Conservation (phyloP, 805 yeast genomes). For the Candida suzukii region DNA sequence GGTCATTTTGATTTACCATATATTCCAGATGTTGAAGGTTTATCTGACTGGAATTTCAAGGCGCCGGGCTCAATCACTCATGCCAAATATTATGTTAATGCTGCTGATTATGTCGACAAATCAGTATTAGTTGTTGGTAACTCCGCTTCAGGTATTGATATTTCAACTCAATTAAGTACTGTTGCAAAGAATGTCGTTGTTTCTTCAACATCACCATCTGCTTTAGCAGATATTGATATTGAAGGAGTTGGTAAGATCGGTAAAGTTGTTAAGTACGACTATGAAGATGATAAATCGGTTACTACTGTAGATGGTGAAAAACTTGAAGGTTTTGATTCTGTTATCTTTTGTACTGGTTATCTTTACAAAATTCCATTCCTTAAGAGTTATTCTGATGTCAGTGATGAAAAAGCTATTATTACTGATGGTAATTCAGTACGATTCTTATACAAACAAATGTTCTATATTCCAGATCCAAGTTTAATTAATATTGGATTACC, state of each 20-base stretch:
- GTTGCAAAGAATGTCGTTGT: constrained; percentile 21
- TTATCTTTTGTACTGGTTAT: constrained; percentile 75
- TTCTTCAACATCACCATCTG: constrained; percentile 23
- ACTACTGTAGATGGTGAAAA: constrained; percentile 41
- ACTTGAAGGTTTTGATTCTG: constrained; percentile 41
- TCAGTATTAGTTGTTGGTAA: constrained; percentile 32
- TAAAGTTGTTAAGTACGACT: constrained; percentile 18
- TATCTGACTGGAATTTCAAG: constrained; percentile 25
- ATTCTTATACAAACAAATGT: constrained; percentile 37
- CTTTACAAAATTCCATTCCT: constrained; percentile 59
- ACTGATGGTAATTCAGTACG: constrained; percentile 31
- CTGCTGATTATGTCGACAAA: constrained; percentile 25
- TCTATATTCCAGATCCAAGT: constrained; percentile 39
- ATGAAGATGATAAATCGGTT: constrained; percentile 25
- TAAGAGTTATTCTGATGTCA: constrained; percentile 24
- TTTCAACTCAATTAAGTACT: constrained; percentile 25
- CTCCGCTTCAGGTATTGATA: constrained; percentile 71
- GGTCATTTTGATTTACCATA: constrained; percentile 44
- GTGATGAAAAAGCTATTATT: constrained; percentile 18
- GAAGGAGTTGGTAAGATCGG: constrained; percentile 19
- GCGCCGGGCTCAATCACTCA: constrained; percentile 31
- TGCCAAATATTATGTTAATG: constrained; percentile 35
- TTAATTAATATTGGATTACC: constrained; percentile 35
- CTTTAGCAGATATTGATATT: constrained; percentile 20
- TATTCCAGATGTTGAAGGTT: constrained; percentile 36